These are phyloP conservation scores for Aquilaria sinensis DNA, from an alignment of 345 rosid species.

Conservation along the genomic window DNA sequence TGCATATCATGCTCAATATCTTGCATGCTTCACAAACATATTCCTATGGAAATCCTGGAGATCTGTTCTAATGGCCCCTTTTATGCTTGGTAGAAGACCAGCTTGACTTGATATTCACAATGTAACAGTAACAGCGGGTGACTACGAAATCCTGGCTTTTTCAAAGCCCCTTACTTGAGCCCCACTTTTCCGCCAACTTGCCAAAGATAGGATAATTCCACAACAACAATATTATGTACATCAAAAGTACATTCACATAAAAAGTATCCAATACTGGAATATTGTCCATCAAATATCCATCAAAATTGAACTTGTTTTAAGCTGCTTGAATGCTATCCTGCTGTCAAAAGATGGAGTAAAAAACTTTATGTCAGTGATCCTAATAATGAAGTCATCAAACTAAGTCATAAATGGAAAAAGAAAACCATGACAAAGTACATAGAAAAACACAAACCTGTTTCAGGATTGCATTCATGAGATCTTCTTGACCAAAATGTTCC, in stretches of 20 bases:
- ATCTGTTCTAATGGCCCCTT: conserved; percentile 14
- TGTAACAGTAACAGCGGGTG: conserved; percentile 16
- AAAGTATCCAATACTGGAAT: conserved; percentile 47
- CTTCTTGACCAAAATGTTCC: conserved; percentile 69
- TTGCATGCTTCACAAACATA: conserved; percentile 15
- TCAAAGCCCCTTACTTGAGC: conserved; percentile 1
- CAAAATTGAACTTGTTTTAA: conserved; percentile 70
- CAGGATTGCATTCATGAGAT: conserved; percentile 83
- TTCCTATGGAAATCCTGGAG: conserved; percentile 6
- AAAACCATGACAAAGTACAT: not conserved
- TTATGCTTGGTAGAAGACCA: conserved; percentile 10
- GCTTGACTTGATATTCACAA: conserved; percentile 27
- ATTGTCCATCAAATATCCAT: conserved; percentile 66
- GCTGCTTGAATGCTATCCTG: conserved; percentile 52
- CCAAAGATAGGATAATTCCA: conserved; percentile 17
- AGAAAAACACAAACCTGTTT: conserved; percentile 51
- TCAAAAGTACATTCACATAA: conserved; percentile 12
- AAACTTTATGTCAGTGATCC: not conserved
- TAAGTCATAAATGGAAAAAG: not conserved
- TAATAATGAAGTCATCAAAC: not conserved
- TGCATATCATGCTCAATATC: conserved; percentile 33
- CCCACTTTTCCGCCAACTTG: conserved; percentile 8
- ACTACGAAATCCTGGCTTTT: conserved; percentile 11
- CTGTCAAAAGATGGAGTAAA: conserved; percentile 31
- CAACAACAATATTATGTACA: conserved; percentile 31